Evolutionary conservation across 495 filamentous ascomycete species (phyloP), one percentile per base, ranked within the genome.

Genomic region (Lophiostoma macrostomum): DNA sequence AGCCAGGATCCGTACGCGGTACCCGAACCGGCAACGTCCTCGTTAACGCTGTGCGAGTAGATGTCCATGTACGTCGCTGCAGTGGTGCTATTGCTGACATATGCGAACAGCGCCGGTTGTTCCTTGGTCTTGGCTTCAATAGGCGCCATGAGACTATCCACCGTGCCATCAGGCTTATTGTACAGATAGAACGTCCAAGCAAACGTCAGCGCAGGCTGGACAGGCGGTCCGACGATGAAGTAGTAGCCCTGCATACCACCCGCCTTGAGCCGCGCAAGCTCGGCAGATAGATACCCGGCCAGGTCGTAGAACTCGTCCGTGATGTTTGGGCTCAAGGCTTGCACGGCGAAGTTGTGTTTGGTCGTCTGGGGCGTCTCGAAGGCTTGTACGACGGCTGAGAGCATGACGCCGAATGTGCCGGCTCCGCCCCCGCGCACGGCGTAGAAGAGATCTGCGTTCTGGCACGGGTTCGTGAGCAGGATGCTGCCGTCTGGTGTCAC

Each of bases 171-270:
- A 10, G 60, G 56, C 32, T 60, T 56, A 20, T 64, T 32, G 25
- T 52, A 60, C 6, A 60, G 37, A 27, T 35, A 50, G 19, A 59
- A 60, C n/a, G 8, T 18, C 44, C 56, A 42, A 4, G 23, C 7
- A 14, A 64, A 51, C 0, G 34, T 25, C 4, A 60, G 43, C 1
- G 41, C 46, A 5, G 60, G 51, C 12, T 18, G 4, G 1, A 27
- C 12, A n/a, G 58, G 58, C 7, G 57, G 52, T 5, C 52, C 57
- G 18, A 40, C 57, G 12, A 64, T 51, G 34, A 22, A 46, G 19
- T 60, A 60, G 51, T 60, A 56, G 0, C 56, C 60, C 39, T 64
- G 60, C 55, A 60, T 44, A n/a, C 56, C 56, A 8, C 46, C 60
- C 6, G 45, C 46, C 32, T 60, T 64, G 8, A 59, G 47, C 5